These are phyloP conservation scores for Alloteropsis semialata DNA, from an alignment of 176 grass and related monocot genomes.

Conservation along the genomic window DNA sequence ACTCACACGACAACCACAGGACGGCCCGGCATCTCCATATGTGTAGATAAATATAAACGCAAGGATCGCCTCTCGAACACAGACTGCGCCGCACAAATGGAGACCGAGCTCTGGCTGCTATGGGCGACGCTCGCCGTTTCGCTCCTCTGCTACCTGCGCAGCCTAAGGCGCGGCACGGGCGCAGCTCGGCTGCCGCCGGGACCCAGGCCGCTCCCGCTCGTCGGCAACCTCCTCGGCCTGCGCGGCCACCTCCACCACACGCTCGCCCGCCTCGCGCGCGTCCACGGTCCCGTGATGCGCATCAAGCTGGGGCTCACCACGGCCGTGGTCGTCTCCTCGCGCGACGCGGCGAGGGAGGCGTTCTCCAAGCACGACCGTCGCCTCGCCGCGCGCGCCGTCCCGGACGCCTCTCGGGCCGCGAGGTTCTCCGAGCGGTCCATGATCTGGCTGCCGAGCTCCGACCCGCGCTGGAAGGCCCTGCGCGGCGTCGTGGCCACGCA, in stretches of 20 bases:
- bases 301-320: conserved; percentile 35
- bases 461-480: conserved; percentile 24
- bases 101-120: not conserved
- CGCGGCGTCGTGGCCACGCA: conserved; percentile 28
- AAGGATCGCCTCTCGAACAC: too few relatives aligned
- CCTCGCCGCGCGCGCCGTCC: conserved; percentile 28
- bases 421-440: conserved; percentile 5
- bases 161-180: not conserved
- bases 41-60: too few relatives aligned
- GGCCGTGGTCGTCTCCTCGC: conserved; percentile 46
- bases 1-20: too few relatives aligned
- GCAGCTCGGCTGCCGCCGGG: not conserved
- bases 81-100: not conserved
- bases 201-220: conserved; percentile 22
- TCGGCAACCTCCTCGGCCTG: conserved; percentile 38
- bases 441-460: conserved; percentile 31
- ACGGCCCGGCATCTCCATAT: too few relatives aligned
- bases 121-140: not conserved
- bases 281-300: conserved; percentile 43
- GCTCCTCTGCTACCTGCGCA: not conserved
- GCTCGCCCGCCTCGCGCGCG: conserved; percentile 26
- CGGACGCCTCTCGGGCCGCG: not conserved
- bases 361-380: conserved; percentile 27
- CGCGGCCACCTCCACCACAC: conserved; percentile 19
- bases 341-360: conserved; percentile 25